These are phyloP conservation scores for Candida methanosorbosa DNA, from an alignment of 805 yeast genomes.

Conservation along the genomic window DNA sequence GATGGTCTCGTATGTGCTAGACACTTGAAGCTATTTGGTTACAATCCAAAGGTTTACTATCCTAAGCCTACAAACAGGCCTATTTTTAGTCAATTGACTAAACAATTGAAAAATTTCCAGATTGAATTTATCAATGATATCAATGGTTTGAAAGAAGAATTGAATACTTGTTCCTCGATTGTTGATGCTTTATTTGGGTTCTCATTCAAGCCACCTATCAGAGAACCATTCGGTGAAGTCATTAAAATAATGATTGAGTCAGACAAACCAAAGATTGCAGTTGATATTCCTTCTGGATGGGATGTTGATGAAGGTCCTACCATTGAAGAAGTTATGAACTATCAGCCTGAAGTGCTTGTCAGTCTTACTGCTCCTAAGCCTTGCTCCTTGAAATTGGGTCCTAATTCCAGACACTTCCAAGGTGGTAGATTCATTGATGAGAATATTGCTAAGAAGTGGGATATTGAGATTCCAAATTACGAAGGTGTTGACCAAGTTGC, in stretches of 20 bases:
- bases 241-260: slow-evolving; percentile 29
- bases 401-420: slow-evolving; percentile 53
- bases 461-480: slow-evolving; percentile 56
- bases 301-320: slow-evolving; percentile 84
- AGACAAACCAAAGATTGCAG: slow-evolving; percentile 58
- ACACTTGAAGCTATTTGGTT: slow-evolving; percentile 76
- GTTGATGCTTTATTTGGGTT: slow-evolving; percentile 91
- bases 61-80: slow-evolving; percentile 59
- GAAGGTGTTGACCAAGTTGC: slow-evolving; percentile 50
- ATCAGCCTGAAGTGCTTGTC: slow-evolving; percentile 58
- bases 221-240: slow-evolving; percentile 61
- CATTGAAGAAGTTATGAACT: slow-evolving; percentile 22
- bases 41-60: slow-evolving; percentile 66
- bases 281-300: slow-evolving; percentile 97
- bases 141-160: slow-evolving; percentile 18
- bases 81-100: slow-evolving; percentile 50
- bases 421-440: slow-evolving; percentile 84
- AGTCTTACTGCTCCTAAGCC: slow-evolving; percentile 94
- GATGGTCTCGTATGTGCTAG: slow-evolving; percentile 96
- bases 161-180: slow-evolving; percentile 34
- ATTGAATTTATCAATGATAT: slow-evolving; percentile 40
- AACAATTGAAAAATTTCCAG: slow-evolving; percentile 60
- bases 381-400: slow-evolving; percentile 36
- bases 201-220: slow-evolving; percentile 81
- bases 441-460: slow-evolving; percentile 63